A percentile compares a stretch with the other conserved stretches of the same genome.
These are phyloP conservation scores for Coemansia sp. DNA, from an alignment of 192 early-diverging fungal species.

Conservation along the genomic window DNA sequence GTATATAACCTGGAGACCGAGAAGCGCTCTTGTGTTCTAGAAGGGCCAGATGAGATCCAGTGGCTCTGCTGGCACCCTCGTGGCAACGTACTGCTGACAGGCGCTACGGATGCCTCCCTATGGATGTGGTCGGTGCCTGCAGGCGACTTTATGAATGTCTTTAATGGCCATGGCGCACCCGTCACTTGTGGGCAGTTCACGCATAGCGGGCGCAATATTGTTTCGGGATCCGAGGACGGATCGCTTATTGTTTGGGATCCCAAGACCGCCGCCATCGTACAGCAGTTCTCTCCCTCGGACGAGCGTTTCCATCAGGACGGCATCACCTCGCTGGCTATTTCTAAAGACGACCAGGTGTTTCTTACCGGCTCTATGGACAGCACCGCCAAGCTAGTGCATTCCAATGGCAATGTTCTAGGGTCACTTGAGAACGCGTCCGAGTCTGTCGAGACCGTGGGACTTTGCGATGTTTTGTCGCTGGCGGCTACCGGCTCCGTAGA, in stretches of 20 bases:
- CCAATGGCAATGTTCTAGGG: constrained; percentile 77
- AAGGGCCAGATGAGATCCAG: constrained; percentile 89
- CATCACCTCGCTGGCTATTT: constrained; percentile 73
- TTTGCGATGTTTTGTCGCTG: constrained; percentile 65
- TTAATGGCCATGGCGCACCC: constrained; percentile 80
- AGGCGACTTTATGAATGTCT: constrained; percentile 91
- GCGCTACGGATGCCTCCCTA: constrained; percentile 79
- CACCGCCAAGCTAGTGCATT: constrained; percentile 73
- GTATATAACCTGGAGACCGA: constrained; percentile 37
- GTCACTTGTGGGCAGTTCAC: constrained; percentile 89
- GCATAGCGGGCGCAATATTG: constrained; percentile 82
- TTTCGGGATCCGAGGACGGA: constrained; percentile 82
- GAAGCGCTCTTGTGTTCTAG: constrained; percentile 54
- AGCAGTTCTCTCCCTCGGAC: constrained; percentile 67
- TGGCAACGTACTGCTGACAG: constrained; percentile 87
- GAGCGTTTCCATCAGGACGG: constrained; percentile 80
- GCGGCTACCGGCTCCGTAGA: constrained; percentile 87
- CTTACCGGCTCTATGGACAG: constrained; percentile 81
- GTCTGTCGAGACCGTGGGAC: constrained; percentile 82
- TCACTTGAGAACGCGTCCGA: constrained; percentile 79
- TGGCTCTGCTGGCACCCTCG: constrained; percentile 97
- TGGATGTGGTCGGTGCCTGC: constrained; percentile 97
- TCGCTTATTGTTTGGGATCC: constrained; percentile 91
- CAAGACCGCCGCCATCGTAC: constrained; percentile 69
- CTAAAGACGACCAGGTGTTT: constrained; percentile 71